phyloP scores from a whole-genome alignment of 1,284 basidiomycete genomes.

The Puccinia triticina region DNA sequence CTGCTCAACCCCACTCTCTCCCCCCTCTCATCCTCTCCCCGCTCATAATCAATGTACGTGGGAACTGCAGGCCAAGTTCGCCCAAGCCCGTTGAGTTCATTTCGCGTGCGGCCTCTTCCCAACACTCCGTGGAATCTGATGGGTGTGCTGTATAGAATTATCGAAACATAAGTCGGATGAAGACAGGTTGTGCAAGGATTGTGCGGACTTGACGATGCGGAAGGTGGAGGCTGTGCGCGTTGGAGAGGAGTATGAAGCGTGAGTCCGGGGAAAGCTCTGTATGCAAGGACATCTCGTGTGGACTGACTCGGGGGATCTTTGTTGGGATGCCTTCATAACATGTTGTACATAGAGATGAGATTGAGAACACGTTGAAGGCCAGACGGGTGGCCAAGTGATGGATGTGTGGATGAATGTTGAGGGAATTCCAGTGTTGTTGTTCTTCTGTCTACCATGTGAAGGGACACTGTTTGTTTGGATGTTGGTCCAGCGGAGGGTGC shows the following conservation, averaged over 20 bases:
- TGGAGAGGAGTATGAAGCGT: constrained; percentile 34
- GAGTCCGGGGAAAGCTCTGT: too few relatives aligned
- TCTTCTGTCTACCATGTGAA: too few relatives aligned
- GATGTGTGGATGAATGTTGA: too few relatives aligned
- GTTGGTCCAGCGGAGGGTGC: too few relatives aligned
- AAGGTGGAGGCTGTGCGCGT: constrained; percentile 32
- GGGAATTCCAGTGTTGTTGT: too few relatives aligned
- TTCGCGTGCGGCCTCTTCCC: too few relatives aligned
- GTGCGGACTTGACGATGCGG: constrained; percentile 25
- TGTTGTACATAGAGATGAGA: not conserved
- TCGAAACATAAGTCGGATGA: constrained; percentile 35
- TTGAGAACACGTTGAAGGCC: not conserved
- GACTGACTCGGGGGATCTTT: too few relatives aligned
- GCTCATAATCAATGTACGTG: not conserved
- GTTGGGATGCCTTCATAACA: not conserved
- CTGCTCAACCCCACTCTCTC: not conserved
- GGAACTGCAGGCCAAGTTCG: constrained; percentile 9
- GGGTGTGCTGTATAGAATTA: not conserved
- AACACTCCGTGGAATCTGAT: not conserved
- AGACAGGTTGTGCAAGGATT: constrained; percentile 33
- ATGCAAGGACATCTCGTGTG: too few relatives aligned
- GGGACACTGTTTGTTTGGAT: too few relatives aligned
- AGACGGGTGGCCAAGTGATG: too few relatives aligned
- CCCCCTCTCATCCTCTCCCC: not conserved
- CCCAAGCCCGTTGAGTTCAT: constrained; percentile 8